Conservation (phyloP, 768 basidiomycete species). For the Pleurotus citrinopileatus region DNA sequence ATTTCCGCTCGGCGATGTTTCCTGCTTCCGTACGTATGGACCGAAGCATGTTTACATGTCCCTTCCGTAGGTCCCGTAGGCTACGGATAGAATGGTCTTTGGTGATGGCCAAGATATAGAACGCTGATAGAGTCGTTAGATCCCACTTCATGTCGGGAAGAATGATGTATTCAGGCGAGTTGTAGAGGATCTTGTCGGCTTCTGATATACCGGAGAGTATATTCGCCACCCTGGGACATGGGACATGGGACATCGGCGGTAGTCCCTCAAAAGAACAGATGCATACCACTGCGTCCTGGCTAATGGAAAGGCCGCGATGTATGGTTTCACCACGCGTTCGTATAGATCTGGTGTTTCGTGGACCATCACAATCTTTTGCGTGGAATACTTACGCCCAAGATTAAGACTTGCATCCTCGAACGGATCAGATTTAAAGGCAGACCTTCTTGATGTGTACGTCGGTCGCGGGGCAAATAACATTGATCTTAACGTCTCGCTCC, state of each 20-base stretch:
- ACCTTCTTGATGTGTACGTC: slow-evolving; percentile 88
- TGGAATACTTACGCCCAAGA: slow-evolving; percentile 56
- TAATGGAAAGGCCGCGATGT: slow-evolving; percentile 71
- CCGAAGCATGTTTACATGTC: slow-evolving; percentile 66
- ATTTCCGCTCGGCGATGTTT: slow-evolving; percentile 54
- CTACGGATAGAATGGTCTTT: slow-evolving; percentile 60
- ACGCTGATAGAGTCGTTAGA: slow-evolving; percentile 60
- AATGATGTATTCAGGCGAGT: slow-evolving; percentile 67
- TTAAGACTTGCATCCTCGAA: background rate
- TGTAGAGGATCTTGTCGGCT: slow-evolving; percentile 65
- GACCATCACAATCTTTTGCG: slow-evolving; percentile 69
- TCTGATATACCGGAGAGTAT: slow-evolving; percentile 79
- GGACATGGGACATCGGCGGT: background rate
- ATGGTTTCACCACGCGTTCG: slow-evolving; percentile 66
- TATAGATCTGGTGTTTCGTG: slow-evolving; percentile 84
- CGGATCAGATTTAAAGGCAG: background rate
- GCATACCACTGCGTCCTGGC: slow-evolving; percentile 79
- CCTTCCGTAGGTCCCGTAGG: slow-evolving; percentile 68
- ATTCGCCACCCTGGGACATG: slow-evolving; percentile 79
- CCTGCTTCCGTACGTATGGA: slow-evolving; percentile 59
- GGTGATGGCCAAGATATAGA: slow-evolving; percentile 85
- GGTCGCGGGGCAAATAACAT: slow-evolving; percentile 84
- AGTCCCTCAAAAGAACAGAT: background rate
- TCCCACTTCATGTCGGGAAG: slow-evolving; percentile 99
- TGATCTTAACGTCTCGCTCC: slow-evolving; percentile 74